phyloP scores from a whole-genome alignment of 1,284 basidiomycete genomes.

The Stereum hirsutum region DNA sequence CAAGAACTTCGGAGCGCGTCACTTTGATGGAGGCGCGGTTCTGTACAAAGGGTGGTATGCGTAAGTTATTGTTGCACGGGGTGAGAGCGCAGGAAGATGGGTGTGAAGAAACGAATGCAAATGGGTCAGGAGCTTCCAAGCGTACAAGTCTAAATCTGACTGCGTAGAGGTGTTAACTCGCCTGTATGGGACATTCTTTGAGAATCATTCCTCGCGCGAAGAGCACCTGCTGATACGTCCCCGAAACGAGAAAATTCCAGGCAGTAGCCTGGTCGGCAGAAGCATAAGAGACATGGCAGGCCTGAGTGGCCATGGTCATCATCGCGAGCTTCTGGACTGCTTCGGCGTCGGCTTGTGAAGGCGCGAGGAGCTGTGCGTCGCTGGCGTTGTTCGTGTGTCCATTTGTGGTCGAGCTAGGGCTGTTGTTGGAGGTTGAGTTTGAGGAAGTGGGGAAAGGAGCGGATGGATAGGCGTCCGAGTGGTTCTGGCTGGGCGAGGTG shows the following conservation, averaged over 20 bases:
- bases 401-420: slow-evolving; percentile 32
- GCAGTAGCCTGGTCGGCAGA: slow-evolving; percentile 61
- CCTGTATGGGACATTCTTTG: slow-evolving; percentile 84
- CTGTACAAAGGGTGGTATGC: slow-evolving; percentile 29
- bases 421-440: slow-evolving; percentile 33
- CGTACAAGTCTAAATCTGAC: no score
- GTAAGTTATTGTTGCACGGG: no score
- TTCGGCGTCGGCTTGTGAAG: slow-evolving; percentile 46
- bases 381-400: slow-evolving; percentile 27
- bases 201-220: slow-evolving; percentile 81
- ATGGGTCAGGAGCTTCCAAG: no score
- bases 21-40: slow-evolving; percentile 85
- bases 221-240: slow-evolving; percentile 91
- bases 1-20: slow-evolving; percentile 86
- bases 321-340: slow-evolving; percentile 76
- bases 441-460: slow-evolving; percentile 44
- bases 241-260: slow-evolving; percentile 90
- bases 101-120: slow-evolving; percentile 13
- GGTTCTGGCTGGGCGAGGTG: slow-evolving; percentile 56
- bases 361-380: slow-evolving; percentile 21
- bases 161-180: no score
- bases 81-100: slow-evolving; percentile 2
- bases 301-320: slow-evolving; percentile 74
- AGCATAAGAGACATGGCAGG: slow-evolving; percentile 75
- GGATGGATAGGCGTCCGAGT: slow-evolving; percentile 50